Evolutionary conservation across 805 yeast genomes (phyloP).

Genomic region (Yarrowia sp.): DNA sequence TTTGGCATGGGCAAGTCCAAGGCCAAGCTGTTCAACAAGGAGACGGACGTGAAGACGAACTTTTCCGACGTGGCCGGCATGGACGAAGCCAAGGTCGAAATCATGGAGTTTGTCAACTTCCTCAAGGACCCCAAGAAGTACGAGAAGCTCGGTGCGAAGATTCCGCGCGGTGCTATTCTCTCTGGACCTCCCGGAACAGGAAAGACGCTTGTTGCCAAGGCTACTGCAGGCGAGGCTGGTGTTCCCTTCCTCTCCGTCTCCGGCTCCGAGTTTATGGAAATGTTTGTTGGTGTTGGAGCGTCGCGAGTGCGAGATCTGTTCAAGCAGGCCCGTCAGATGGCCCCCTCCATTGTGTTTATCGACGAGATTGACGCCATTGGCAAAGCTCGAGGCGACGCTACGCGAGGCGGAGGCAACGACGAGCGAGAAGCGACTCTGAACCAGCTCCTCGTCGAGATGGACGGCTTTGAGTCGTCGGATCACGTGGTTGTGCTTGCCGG

Average conservation of each 20-base stretch:
- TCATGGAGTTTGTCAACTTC: constrained; percentile 95
- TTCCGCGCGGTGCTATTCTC: constrained; percentile 95
- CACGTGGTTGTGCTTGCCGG: constrained; percentile 97
- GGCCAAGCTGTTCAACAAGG: constrained; percentile 88
- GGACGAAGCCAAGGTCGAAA: constrained; percentile 94
- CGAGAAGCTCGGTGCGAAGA: constrained; percentile 91
- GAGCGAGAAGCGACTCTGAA: constrained; percentile 96
- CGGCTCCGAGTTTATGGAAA: constrained; percentile 96
- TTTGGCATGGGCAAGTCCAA: constrained; percentile 84
- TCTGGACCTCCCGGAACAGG: constrained; percentile 99
- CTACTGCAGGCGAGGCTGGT: constrained; percentile 99
- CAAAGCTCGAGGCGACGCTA: constrained; percentile 76
- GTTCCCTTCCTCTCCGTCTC: constrained; percentile 95
- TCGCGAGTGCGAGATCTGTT: constrained; percentile 95
- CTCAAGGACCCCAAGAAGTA: constrained; percentile 86
- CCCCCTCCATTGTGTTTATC: constrained; percentile 94
- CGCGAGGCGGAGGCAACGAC: constrained; percentile 76
- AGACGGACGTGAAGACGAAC: constrained; percentile 81
- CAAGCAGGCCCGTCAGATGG: constrained; percentile 85
- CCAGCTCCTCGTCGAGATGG: constrained; percentile 97
- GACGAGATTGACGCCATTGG: constrained; percentile 99
- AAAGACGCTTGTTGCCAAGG: constrained; percentile 93
- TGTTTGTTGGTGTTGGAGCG: constrained; percentile 99
- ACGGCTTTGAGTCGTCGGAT: constrained; percentile 86
- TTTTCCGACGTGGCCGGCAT: constrained; percentile 97